Evolutionary conservation across 768 basidiomycete species (phyloP).

Genomic region (Exidia glandulosa): DNA sequence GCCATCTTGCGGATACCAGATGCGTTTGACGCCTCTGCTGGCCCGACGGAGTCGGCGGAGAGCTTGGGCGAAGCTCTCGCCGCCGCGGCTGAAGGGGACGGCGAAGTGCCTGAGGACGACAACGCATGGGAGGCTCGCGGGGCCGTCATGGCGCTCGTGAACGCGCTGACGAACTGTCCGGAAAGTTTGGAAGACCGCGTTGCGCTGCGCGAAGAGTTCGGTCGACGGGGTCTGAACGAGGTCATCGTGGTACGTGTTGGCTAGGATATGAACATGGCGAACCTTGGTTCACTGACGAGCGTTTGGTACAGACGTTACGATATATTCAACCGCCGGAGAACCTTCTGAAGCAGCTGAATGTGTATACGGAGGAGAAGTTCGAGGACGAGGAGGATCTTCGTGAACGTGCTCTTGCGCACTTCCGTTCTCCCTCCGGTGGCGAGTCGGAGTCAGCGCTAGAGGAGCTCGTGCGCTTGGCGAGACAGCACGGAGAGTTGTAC

Average conservation of each 20-base stretch:
- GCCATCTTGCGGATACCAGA: conserved; percentile 48
- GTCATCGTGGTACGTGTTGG: conserved; percentile 57
- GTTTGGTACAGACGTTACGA: conserved; percentile 45
- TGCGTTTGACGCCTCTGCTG: not conserved
- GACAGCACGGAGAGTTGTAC: conserved; percentile 52
- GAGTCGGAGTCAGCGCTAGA: conserved; percentile 47
- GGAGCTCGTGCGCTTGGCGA: conserved; percentile 49
- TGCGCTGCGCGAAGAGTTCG: conserved; percentile 71
- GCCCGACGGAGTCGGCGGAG: conserved; percentile 4
- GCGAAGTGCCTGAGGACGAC: conserved; percentile 34
- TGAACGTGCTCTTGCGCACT: conserved; percentile 39
- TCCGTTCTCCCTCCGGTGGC: conserved; percentile 18
- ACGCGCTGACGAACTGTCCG: conserved; percentile 66
- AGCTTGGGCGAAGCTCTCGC: conserved; percentile 14
- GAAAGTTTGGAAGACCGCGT: conserved; percentile 71
- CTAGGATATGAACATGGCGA: not conserved
- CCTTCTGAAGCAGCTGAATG: conserved; percentile 66
- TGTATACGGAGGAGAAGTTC: conserved; percentile 80
- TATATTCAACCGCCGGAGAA: conserved; percentile 68
- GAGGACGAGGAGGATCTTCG: conserved; percentile 83
- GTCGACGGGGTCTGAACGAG: conserved; percentile 73
- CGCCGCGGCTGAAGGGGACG: conserved; percentile 18
- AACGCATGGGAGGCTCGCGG: conserved; percentile 74
- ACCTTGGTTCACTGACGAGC: not conserved
- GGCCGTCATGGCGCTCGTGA: conserved; percentile 66